These are phyloP conservation scores for Arachnopeziza araneosa DNA, from an alignment of 2,329 filamentous ascomycete genomes.

Conservation along the genomic window DNA sequence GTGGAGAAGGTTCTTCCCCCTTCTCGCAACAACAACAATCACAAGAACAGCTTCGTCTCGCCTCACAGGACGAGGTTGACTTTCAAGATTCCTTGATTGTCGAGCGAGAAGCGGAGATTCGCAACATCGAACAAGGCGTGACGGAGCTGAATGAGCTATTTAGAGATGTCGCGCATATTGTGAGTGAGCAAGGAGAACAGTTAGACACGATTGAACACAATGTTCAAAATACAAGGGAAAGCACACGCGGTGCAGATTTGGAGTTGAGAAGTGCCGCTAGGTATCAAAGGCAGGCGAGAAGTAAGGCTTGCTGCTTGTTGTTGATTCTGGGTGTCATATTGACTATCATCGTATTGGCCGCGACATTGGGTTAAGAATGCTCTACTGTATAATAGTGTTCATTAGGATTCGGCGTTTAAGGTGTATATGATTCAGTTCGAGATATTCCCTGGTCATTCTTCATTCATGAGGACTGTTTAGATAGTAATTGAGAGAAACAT, in stretches of 20 bases:
- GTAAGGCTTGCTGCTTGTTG: conserved; percentile 88
- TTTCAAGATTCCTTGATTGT: conserved; percentile 95
- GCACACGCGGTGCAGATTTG: conserved; percentile 78
- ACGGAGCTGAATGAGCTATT: conserved; percentile 95
- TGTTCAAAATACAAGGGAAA: conserved; percentile 73
- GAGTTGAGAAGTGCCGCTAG: conserved; percentile 81
- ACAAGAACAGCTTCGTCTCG: conserved; percentile 74
- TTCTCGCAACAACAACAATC: conserved; percentile 52
- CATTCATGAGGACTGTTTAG: background rate
- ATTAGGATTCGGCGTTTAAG: conserved; percentile 1
- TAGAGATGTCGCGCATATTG: conserved; percentile 95
- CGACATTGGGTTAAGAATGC: conserved; percentile 61
- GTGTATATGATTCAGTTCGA: background rate
- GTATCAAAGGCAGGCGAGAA: conserved; percentile 92
- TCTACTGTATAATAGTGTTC: conserved; percentile 1
- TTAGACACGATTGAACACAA: conserved; percentile 85
- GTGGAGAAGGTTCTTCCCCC: conserved; percentile 26
- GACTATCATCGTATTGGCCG: conserved; percentile 82
- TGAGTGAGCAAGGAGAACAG: conserved; percentile 85
- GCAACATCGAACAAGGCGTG: conserved; percentile 95
- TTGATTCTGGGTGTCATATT: conserved; percentile 84
- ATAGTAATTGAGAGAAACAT: background rate
- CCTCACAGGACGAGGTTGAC: conserved; percentile 90
- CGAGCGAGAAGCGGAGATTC: conserved; percentile 93
- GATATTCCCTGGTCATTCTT: background rate